A percentile compares a stretch with the other conserved stretches of the same genome.
Conservation (phyloP, 495 filamentous ascomycete genomes). For the Aspergillus egyptiacus region DNA sequence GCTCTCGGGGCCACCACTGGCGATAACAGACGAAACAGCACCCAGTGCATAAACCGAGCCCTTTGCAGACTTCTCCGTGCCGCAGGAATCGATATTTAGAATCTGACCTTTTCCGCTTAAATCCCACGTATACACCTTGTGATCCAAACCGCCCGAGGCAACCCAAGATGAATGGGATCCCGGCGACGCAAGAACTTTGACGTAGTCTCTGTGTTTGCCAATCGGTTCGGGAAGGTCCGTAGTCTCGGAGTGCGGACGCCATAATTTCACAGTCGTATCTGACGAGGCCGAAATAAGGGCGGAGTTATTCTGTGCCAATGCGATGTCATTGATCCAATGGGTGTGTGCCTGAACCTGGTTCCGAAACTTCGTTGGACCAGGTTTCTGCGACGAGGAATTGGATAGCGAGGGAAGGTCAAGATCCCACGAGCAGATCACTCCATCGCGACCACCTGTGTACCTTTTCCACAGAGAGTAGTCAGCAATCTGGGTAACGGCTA, state of each 20-base stretch:
- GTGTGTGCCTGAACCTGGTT: conserved; percentile 95
- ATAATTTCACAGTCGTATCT: conserved; percentile 89
- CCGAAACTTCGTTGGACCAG: conserved; percentile 60
- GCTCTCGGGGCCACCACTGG: conserved; percentile 91
- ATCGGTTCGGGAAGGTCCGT: conserved; percentile 68
- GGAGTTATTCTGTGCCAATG: conserved; percentile 73
- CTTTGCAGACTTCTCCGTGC: conserved; percentile 75
- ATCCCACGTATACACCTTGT: conserved; percentile 90
- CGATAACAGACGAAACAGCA: conserved; percentile 68
- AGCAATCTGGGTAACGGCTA: conserved; percentile 19
- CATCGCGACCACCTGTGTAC: conserved; percentile 93
- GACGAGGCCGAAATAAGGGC: conserved; percentile 92
- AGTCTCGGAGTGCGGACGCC: conserved; percentile 77
- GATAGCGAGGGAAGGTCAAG: conserved; percentile 50
- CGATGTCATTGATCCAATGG: conserved; percentile 97
- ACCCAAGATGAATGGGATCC: conserved; percentile 72
- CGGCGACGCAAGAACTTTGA: conserved; percentile 86
- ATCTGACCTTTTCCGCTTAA: conserved; percentile 78
- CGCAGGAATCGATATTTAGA: conserved; percentile 76
- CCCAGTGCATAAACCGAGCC: conserved; percentile 90
- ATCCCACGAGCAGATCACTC: conserved; percentile 94
- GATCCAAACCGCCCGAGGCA: conserved; percentile 90
- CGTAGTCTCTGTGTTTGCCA: conserved; percentile 91
- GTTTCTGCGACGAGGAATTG: conserved; percentile 23
- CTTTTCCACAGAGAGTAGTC: conserved; percentile 40